A percentile compares a stretch with the other conserved stretches of the same genome.
Conservation (phyloP, 2,329 filamentous ascomycete genomes). For the Colletotrichum lindemuthianum region DNA sequence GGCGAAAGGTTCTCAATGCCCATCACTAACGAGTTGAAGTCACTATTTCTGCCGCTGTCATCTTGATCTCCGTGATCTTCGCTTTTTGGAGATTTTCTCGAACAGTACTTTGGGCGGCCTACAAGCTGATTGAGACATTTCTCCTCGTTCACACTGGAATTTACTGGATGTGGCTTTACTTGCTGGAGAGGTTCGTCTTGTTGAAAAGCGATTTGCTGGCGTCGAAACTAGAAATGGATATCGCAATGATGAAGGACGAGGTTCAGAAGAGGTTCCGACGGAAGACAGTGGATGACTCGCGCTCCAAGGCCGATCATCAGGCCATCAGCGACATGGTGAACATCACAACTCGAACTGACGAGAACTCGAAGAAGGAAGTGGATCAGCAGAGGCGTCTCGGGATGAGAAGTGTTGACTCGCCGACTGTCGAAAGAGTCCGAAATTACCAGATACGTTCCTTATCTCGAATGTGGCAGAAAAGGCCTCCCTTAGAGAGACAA, state of each 20-base stretch:
- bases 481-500: no score
- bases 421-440: no score
- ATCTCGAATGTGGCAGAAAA: no score
- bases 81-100: slow-evolving; percentile 17
- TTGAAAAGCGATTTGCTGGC: background rate
- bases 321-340: no score
- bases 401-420: no score
- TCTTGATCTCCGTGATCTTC: slow-evolving; percentile 37
- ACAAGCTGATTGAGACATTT: slow-evolving; percentile 5
- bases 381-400: no score
- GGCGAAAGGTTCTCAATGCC: no score
- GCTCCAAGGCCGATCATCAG: no score
- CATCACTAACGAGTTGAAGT: no score
- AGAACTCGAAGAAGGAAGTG: no score
- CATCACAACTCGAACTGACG: no score
- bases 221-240: background rate
- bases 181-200: background rate
- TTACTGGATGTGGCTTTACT: background rate
- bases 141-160: background rate
- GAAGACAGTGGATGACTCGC: background rate
- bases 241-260: background rate
- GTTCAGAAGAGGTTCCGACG: background rate
- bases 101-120: background rate
- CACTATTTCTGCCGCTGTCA: slow-evolving; percentile 37
- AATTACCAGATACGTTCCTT: no score